Evolutionary conservation across 768 basidiomycete species (phyloP), one percentile per base, ranked within the genome.

Genomic region (Mycena leptocephala): DNA sequence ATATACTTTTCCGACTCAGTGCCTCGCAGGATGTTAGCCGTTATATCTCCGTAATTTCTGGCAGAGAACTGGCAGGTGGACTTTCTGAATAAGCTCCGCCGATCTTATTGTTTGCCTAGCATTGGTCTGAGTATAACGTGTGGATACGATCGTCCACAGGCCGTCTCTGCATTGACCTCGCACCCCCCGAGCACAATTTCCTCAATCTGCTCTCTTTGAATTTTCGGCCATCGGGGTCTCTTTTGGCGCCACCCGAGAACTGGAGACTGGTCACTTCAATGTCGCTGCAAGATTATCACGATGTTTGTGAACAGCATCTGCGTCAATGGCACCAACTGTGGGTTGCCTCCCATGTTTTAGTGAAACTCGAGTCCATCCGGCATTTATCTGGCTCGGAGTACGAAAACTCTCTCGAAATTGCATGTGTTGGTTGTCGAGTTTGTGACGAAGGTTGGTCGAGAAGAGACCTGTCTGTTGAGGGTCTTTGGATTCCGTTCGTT

Each of bases 141-240:
- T 68, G 66, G 66, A 37, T 70, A 24, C 55, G 69, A 46, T 41
- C 56, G 5, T 58, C 56, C 46, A 46, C 69, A n/a, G n/a, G n/a
- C n/a, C n/a, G n/a, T n/a, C n/a, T n/a, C n/a, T n/a, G n/a, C n/a
- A n/a, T n/a, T n/a, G n/a, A n/a, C n/a, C n/a, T n/a, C n/a, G n/a
- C n/a, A n/a, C n/a, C n/a, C n/a, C n/a, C n/a, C n/a, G n/a, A n/a
- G n/a, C n/a, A n/a, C n/a, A n/a, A n/a, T n/a, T n/a, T n/a, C n/a
- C n/a, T n/a, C n/a, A n/a, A n/a, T n/a, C n/a, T n/a, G n/a, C n/a
- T n/a, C n/a, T n/a, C n/a, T n/a, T n/a, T n/a, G n/a, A n/a, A 18
- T 10, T 2, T 11, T 10, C 16, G 32, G 24, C 20, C 37, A 55
- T 68, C 51, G 26, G 33, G 5, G 11, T 66, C 65, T 16, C 66